Conservation (phyloP, 2,329 filamentous ascomycete genomes). For the Alternaria gansuensis region DNA sequence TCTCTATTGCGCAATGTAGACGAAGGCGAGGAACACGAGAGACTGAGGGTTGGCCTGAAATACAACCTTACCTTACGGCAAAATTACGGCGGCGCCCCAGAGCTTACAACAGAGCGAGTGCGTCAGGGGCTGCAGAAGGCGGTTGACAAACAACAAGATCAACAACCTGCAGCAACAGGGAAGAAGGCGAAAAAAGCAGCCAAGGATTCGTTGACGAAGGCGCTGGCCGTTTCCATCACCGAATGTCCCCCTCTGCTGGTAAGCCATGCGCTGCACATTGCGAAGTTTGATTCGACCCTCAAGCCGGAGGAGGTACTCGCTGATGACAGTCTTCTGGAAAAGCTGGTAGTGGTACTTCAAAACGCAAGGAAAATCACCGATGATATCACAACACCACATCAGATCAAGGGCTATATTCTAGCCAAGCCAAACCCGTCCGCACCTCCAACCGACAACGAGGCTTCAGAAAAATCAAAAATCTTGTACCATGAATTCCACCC, state of each 20-base stretch:
- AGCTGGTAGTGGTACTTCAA: constrained; percentile 72
- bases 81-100: constrained; percentile 79
- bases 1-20: constrained; percentile 81
- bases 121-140: constrained; percentile 73
- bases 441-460: constrained; percentile 51
- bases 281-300: constrained; percentile 72
- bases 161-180: constrained; percentile 58
- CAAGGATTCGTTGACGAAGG: constrained; percentile 79
- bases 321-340: constrained; percentile 69
- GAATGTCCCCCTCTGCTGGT: constrained; percentile 89
- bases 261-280: constrained; percentile 80
- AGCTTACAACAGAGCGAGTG: constrained; percentile 77
- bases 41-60: constrained; percentile 76
- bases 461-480: constrained; percentile 59
- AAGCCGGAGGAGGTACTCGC: constrained; percentile 75
- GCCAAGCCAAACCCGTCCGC: constrained; percentile 65
- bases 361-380: constrained; percentile 75
- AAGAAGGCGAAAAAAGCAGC: constrained; percentile 78
- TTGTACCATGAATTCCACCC: constrained; percentile 97
- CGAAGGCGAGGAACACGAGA: constrained; percentile 84
- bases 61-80: constrained; percentile 86
- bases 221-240: constrained; percentile 82
- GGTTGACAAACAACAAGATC: constrained; percentile 65
- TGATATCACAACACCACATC: constrained; percentile 71
- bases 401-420: constrained; percentile 85